Evolutionary conservation across 306 rosid species (phyloP), one percentile per base, ranked within the genome.

Genomic region (Senna siamea): DNA sequence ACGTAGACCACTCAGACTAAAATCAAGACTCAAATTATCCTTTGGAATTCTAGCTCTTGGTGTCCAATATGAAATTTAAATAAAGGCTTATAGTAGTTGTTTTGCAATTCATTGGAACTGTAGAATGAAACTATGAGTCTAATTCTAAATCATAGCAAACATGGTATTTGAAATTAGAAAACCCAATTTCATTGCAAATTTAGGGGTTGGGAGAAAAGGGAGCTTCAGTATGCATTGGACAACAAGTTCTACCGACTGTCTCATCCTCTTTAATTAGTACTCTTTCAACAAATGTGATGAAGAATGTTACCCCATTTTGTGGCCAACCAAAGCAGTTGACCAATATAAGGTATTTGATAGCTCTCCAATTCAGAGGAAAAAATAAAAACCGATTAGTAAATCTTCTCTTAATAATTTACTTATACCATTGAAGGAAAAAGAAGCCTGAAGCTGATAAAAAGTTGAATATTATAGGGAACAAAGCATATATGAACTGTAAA

Each of bases 301-400:
- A 52, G 9, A 3, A 43, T 28, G 68, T 47, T 59, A 30, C 0
- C 53, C 50, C 62, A 60, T 40, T 60, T 61, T 50, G 18, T 50
- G 26, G 53, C 17, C 28, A 61, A 32, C 48, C 66, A 59, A 7
- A 57, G 32, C 34, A 28, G 40, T 69, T 77, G 30, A 50, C 56
- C 55, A 75, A n/a, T 17, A 47, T 34, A 50, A 37, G 66, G 66
- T 20, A 47, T 76, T 68, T 47, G 61, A 37, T 46, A 69, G 65
- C 5, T 17, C 19, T 48, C 57, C 62, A 48, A 17, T 51, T 50
- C 14, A 37, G 23, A 15, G 0, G 8, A 32, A 32, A 59, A 58
- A 37, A 37, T 32, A 15, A 55, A 61, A 32, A 28, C 5, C 30
- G 8, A 23, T 22, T 15, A 62, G 68, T 64, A 35, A 59, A 61